Evolutionary conservation across 2,329 filamentous ascomycete species (phyloP).

Genomic region (Pyricularia grisea): DNA sequence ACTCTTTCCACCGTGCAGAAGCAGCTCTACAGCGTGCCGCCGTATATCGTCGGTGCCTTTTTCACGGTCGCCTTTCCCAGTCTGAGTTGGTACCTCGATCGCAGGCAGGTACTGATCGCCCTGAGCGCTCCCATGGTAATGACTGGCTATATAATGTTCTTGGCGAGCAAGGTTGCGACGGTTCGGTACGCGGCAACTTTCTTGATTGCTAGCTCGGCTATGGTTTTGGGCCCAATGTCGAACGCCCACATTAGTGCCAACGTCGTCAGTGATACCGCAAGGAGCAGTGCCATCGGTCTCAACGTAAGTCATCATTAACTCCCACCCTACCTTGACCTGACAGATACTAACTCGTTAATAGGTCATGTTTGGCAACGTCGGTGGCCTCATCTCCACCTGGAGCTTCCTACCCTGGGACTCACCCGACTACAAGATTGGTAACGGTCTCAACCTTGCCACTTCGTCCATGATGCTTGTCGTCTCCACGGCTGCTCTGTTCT

Average conservation of each 20-base stretch:
- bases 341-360: background rate
- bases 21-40: conserved; percentile 59
- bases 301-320: conserved; percentile 17
- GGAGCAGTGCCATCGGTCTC: conserved; percentile 49
- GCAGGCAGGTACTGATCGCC: conserved; percentile 44
- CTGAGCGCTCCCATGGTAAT: conserved; percentile 48
- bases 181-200: conserved; percentile 60
- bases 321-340: background rate
- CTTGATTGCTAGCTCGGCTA: conserved; percentile 51
- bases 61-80: conserved; percentile 49
- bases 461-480: conserved; percentile 41
- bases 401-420: conserved; percentile 49
- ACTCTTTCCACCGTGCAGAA: conserved; percentile 42
- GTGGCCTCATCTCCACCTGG: conserved; percentile 46
- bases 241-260: conserved; percentile 58
- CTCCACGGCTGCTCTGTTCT: conserved; percentile 37
- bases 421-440: conserved; percentile 58
- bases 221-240: conserved; percentile 50
- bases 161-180: conserved; percentile 36
- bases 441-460: conserved; percentile 57
- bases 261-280: conserved; percentile 56
- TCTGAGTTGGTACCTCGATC: conserved; percentile 46
- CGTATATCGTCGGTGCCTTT: conserved; percentile 55
- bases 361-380: conserved; percentile 59
- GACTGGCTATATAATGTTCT: conserved; percentile 57